Percentiles rank a stretch among this genome's conserved stretches.
Conservation (phyloP, 352 stramenopile genomes). For the Phytophthora boehmeriae region DNA sequence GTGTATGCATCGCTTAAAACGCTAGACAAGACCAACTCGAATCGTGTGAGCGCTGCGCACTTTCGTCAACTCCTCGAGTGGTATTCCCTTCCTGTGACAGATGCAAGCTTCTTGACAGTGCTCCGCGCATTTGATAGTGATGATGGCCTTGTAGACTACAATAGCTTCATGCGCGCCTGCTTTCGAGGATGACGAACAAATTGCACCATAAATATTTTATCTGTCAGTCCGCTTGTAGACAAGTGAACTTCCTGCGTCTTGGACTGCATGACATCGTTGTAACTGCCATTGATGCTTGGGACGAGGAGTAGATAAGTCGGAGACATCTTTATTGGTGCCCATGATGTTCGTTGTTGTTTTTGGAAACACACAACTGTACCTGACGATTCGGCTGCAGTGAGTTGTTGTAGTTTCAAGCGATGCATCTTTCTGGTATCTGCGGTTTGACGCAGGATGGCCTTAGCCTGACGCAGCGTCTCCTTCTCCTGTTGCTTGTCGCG, state of each 20-base stretch:
- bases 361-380: slow-evolving; percentile 50
- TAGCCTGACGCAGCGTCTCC: slow-evolving; percentile 54
- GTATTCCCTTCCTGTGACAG: slow-evolving; percentile 59
- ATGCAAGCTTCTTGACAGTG: slow-evolving; percentile 57
- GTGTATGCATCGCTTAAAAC: slow-evolving; percentile 75
- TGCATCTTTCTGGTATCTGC: slow-evolving; percentile 21
- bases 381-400: slow-evolving; percentile 19
- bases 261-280: slow-evolving; percentile 1
- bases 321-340: slow-evolving; percentile 32
- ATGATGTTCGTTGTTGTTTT: slow-evolving; percentile 45
- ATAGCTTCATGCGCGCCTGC: slow-evolving; percentile 73
- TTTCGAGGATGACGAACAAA: slow-evolving; percentile 28
- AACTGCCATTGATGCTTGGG: slow-evolving; percentile 6
- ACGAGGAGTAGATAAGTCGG: slow-evolving; percentile 4
- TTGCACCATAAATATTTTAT: slow-evolving; percentile 27
- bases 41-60: slow-evolving; percentile 59
- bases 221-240: slow-evolving; percentile 6
- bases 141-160: slow-evolving; percentile 75
- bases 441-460: slow-evolving; percentile 40
- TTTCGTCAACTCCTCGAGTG: slow-evolving; percentile 80
- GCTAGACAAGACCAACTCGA: slow-evolving; percentile 59
- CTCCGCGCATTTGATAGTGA: slow-evolving; percentile 71
- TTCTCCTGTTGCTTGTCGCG: slow-evolving; percentile 35
- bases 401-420: slow-evolving; percentile 7
- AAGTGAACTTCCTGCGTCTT: slow-evolving; percentile 11